Percentiles rank a stretch among this genome's conserved stretches.
Conservation (phyloP, 2,329 filamentous ascomycete species). For the Aspergillus texensis region DNA sequence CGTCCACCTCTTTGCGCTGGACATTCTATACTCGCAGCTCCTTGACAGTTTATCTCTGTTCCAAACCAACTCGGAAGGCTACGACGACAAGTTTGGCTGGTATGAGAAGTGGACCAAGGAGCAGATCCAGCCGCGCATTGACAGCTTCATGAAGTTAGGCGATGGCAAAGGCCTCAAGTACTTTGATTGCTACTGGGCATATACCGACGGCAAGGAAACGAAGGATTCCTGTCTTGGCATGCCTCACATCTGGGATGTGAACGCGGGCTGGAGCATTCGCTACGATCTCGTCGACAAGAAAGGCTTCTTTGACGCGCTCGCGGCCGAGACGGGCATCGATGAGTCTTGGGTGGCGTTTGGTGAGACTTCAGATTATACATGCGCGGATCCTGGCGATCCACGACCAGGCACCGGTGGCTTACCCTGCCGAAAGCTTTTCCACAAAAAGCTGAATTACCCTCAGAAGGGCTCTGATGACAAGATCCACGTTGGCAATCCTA, state of each 20-base stretch:
- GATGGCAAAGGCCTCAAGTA: background rate
- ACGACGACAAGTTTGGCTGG: background rate
- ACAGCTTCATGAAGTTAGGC: background rate
- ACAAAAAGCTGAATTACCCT: background rate
- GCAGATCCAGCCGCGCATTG: background rate
- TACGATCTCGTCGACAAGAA: background rate
- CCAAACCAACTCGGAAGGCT: background rate
- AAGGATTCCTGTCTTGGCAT: background rate
- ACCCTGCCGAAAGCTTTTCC: background rate
- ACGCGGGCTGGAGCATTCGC: background rate
- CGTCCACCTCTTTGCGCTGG: background rate
- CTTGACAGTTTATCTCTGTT: background rate
- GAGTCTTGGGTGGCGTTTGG: background rate
- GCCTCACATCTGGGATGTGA: background rate
- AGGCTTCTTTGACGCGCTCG: background rate
- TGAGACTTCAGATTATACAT: background rate
- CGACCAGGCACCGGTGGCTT: background rate
- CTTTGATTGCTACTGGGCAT: background rate
- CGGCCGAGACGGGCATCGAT: background rate
- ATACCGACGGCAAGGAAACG: background rate
- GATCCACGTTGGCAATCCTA: background rate
- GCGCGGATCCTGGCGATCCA: background rate
- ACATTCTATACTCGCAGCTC: background rate
- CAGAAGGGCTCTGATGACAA: background rate
- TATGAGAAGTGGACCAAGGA: background rate